Evolutionary conservation across 2,329 filamentous ascomycete genomes (phyloP).

Genomic region (Aspergillus sp.): DNA sequence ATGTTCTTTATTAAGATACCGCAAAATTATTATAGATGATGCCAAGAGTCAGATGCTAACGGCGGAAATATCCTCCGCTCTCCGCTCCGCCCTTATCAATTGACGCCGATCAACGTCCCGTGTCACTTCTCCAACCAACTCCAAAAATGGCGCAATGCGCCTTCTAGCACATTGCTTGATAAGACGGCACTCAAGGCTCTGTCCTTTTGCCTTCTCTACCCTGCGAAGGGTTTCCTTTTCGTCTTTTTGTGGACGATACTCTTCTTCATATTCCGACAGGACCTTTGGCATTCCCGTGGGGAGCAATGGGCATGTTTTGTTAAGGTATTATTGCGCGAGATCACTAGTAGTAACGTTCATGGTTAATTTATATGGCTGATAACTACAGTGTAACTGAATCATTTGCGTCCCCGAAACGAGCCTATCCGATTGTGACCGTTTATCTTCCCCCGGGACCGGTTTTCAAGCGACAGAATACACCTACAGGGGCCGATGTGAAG

Average conservation of each 20-base stretch:
- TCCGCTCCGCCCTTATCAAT: neutral
- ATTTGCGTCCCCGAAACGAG: neutral
- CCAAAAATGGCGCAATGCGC: constrained; percentile 20
- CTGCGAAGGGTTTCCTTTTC: neutral
- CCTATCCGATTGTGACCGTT: constrained; percentile 26
- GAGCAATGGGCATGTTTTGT: constrained; percentile 20
- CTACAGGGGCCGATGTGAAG: neutral
- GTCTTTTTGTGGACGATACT: neutral
- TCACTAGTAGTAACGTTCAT: neutral
- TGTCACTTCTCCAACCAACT: neutral
- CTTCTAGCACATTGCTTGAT: constrained; percentile 1
- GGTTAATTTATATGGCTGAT: neutral
- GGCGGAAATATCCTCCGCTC: neutral
- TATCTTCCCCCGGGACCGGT: constrained; percentile 33
- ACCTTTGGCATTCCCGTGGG: constrained; percentile 22
- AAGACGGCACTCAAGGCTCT: neutral
- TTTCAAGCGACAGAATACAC: constrained; percentile 8
- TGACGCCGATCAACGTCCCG: neutral
- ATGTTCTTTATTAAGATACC: neutral
- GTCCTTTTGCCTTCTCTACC: constrained; percentile 1
- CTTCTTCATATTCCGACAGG: constrained; percentile 14
- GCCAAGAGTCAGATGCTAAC: neutral
- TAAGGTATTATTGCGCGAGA: constrained; percentile 15
- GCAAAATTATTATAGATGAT: neutral
- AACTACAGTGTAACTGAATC: constrained; percentile 17